These are phyloP conservation scores for Curvularia eragrostidis DNA, from an alignment of 2,329 filamentous ascomycete genomes.

Conservation along the genomic window DNA sequence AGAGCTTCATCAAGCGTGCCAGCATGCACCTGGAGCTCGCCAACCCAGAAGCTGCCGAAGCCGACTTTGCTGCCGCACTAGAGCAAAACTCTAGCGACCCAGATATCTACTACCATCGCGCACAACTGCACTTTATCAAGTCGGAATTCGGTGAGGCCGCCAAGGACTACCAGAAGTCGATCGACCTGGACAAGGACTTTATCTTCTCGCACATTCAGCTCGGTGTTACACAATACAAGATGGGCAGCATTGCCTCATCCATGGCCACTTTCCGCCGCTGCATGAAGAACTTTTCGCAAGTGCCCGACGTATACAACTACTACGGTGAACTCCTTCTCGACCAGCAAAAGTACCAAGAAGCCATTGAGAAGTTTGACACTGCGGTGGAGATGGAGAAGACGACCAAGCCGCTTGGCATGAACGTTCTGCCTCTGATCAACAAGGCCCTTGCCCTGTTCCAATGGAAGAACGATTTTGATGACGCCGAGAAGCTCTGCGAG, in stretches of 20 bases:
- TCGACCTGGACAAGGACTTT: constrained; percentile 92
- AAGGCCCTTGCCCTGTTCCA: constrained; percentile 97
- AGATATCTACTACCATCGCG: constrained; percentile 98
- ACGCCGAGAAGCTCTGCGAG: constrained; percentile 95
- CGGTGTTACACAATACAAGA: constrained; percentile 99
- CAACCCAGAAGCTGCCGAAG: constrained; percentile 82
- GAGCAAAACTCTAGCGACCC: constrained; percentile 86
- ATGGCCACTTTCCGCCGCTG: constrained; percentile 98
- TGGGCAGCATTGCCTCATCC: constrained; percentile 95
- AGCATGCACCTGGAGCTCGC: constrained; percentile 96
- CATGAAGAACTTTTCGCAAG: constrained; percentile 97
- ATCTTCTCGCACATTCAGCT: constrained; percentile 99
- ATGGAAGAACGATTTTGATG: constrained; percentile 95
- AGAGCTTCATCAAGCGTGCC: constrained; percentile 98
- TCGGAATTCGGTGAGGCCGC: constrained; percentile 90
- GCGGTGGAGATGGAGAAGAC: constrained; percentile 99
- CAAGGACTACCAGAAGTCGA: constrained; percentile 99
- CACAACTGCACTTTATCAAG: constrained; percentile 97
- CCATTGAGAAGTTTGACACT: constrained; percentile 96
- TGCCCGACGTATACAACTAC: constrained; percentile 99
- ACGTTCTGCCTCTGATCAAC: constrained; percentile 96
- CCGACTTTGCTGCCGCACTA: constrained; percentile 86
- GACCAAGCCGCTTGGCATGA: constrained; percentile 93
- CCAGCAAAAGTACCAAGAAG: constrained; percentile 93
- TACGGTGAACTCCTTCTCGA: constrained; percentile 96